phyloP scores from a whole-genome alignment of 1,284 basidiomycete species.

The Marasmius tenuissimus region DNA sequence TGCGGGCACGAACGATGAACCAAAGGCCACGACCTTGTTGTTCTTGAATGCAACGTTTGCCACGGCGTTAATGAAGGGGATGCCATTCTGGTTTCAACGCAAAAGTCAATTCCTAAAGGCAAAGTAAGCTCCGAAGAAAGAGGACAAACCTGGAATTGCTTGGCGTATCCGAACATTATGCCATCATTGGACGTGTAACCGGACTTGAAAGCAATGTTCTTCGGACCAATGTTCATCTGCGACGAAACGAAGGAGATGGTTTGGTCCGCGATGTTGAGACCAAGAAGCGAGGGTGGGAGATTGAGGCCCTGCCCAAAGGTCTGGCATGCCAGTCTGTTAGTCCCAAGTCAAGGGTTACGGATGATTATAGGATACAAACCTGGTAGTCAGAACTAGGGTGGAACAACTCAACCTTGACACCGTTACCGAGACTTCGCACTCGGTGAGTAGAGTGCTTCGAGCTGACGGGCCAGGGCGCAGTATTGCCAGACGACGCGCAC shows the following conservation, averaged over 20 bases:
- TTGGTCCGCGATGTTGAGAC: slow-evolving; percentile 27
- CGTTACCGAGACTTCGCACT: slow-evolving; percentile 26
- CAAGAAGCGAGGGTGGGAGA: slow-evolving; percentile 31
- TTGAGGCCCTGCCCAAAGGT: slow-evolving; percentile 44
- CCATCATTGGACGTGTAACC: slow-evolving; percentile 30
- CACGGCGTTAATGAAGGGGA: slow-evolving; percentile 47
- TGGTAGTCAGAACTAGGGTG: slow-evolving; percentile 40
- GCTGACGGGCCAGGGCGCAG: slow-evolving; percentile 14
- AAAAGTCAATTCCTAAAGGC: background rate
- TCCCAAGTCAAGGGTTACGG: background rate
- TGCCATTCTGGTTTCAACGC: slow-evolving; percentile 33
- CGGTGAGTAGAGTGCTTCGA: slow-evolving; percentile 16
- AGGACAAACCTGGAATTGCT: slow-evolving; percentile 39
- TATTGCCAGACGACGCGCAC: slow-evolving; percentile 17
- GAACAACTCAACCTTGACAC: slow-evolving; percentile 37
- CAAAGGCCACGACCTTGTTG: slow-evolving; percentile 44
- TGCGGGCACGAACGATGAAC: slow-evolving; percentile 51
- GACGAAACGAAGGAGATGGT: slow-evolving; percentile 35
- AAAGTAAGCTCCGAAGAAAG: background rate
- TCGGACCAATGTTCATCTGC: slow-evolving; percentile 27
- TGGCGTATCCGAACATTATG: slow-evolving; percentile 36
- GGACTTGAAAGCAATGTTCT: slow-evolving; percentile 31
- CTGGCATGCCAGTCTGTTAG: slow-evolving; percentile 20
- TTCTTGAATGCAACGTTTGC: slow-evolving; percentile 45
- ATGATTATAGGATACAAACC: slow-evolving; percentile 23